Evolutionary conservation across 163 green algal species (phyloP).

Genomic region (Chlamydomonas reinhardtii): DNA sequence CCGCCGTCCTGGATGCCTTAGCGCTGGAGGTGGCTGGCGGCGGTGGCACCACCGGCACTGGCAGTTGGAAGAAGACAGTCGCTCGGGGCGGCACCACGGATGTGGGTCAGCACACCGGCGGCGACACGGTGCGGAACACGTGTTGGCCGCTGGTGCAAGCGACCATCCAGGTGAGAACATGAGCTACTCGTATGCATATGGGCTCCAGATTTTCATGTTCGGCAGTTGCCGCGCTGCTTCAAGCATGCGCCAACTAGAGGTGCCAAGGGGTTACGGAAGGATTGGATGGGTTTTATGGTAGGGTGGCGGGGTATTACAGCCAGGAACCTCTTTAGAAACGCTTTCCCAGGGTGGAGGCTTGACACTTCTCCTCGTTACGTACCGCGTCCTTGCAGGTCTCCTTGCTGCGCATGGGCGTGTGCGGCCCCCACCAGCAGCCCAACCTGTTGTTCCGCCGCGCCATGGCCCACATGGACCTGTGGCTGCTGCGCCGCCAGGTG

Average conservation of each 20-base stretch:
- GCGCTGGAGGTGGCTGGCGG: neutral
- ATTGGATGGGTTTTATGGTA: too few relatives aligned
- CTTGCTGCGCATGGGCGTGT: neutral
- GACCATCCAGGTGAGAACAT: constrained; percentile 48
- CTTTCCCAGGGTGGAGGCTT: too few relatives aligned
- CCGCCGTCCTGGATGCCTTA: neutral
- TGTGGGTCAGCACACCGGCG: constrained; percentile 55
- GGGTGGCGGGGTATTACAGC: too few relatives aligned
- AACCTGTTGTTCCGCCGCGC: constrained; percentile 7
- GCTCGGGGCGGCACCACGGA: constrained; percentile 54
- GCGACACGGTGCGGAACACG: constrained; percentile 36
- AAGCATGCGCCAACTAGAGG: too few relatives aligned
- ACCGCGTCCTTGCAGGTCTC: constrained; percentile 19
- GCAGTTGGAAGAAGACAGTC: neutral
- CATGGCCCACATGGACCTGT: constrained; percentile 58
- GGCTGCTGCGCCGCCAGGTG: constrained; percentile 53
- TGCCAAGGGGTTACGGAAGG: too few relatives aligned
- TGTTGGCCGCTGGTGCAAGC: constrained; percentile 57
- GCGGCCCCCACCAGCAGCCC: neutral
- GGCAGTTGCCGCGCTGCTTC: too few relatives aligned
- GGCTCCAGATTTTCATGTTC: neutral
- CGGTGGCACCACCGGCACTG: too few relatives aligned
- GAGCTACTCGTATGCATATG: neutral
- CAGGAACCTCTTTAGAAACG: too few relatives aligned
- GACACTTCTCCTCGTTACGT: too few relatives aligned